Percentiles rank a stretch among this genome's conserved stretches.
Conservation (phyloP, 148 eudicot genomes). For the Chenopodium formosanum region DNA sequence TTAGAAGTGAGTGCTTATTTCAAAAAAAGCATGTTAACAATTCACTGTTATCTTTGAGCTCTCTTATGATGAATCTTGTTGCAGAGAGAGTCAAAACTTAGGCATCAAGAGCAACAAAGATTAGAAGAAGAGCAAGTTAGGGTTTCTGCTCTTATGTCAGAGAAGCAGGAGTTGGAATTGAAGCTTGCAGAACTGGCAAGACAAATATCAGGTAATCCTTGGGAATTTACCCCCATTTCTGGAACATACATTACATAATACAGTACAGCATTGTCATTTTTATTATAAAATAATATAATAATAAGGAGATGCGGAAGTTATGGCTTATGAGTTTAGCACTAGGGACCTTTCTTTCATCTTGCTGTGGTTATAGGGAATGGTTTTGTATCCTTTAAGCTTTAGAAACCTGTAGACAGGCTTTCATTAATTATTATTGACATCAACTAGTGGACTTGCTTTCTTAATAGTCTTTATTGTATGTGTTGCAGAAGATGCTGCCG, state of each 20-base stretch:
- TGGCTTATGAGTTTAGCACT: no score
- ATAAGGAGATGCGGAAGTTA: no score
- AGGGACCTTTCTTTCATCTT: not conserved
- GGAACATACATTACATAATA: no score
- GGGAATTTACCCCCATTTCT: no score
- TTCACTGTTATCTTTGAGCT: constrained; percentile 1
- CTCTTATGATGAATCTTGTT: constrained; percentile 20
- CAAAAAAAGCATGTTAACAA: not conserved
- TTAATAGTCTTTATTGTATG: constrained; percentile 13
- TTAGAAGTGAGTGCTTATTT: constrained; percentile 54
- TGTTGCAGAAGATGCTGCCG: constrained; percentile 47
- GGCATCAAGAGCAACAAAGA: constrained; percentile 76
- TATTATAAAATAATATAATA: no score
- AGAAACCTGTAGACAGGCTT: not conserved
- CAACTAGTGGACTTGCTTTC: not conserved
- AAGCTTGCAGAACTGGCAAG: constrained; percentile 54
- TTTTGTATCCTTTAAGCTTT: not conserved
- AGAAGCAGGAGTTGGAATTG: constrained; percentile 78
- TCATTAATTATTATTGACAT: not conserved
- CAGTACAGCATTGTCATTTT: no score
- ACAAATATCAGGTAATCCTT: constrained; percentile 51
- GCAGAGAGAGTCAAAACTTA: constrained; percentile 73
- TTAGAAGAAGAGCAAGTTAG: constrained; percentile 66
- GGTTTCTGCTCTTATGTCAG: constrained; percentile 57
- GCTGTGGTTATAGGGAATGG: not conserved